phyloP scores from a whole-genome alignment of 495 filamentous ascomycete genomes.

The Lentithecium fluviatile region DNA sequence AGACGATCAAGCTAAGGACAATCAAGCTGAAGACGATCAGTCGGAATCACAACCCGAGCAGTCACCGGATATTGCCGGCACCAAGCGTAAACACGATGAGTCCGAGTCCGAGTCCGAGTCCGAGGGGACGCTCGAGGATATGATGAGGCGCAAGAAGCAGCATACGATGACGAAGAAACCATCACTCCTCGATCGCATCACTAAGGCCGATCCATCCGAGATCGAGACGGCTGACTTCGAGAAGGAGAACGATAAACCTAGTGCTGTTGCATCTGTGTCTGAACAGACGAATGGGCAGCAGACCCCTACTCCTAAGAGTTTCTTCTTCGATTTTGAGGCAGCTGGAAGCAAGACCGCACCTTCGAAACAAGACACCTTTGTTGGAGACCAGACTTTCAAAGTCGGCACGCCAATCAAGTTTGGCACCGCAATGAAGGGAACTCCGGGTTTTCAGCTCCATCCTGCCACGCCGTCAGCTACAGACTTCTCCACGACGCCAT shows the following conservation, averaged over 20 bases:
- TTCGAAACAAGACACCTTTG: slow-evolving; percentile 1
- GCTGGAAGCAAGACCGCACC: slow-evolving; percentile 11
- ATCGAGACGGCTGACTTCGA: not conserved
- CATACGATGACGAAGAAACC: not conserved
- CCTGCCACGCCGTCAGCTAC: no score
- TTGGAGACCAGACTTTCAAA: slow-evolving; percentile 29
- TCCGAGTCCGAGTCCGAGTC: slow-evolving; percentile 12
- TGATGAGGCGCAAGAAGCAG: slow-evolving; percentile 20
- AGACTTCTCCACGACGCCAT: no score
- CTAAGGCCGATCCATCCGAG: not conserved
- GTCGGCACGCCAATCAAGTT: slow-evolving; percentile 24
- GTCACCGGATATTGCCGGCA: not conserved
- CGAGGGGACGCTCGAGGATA: slow-evolving; percentile 20
- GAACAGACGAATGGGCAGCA: not conserved
- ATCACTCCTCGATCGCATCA: slow-evolving; percentile 9
- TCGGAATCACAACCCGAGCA: not conserved
- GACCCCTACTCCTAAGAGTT: not conserved
- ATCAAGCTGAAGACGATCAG: not conserved
- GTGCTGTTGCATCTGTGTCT: not conserved
- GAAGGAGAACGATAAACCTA: not conserved
- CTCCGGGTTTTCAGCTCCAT: not conserved
- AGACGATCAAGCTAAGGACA: not conserved
- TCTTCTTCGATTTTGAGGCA: slow-evolving; percentile 13
- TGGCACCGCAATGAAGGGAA: not conserved
- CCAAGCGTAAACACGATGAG: slow-evolving; percentile 6